Conservation (phyloP, 2,329 filamentous ascomycete species). For the Hypoxylon sp. region DNA sequence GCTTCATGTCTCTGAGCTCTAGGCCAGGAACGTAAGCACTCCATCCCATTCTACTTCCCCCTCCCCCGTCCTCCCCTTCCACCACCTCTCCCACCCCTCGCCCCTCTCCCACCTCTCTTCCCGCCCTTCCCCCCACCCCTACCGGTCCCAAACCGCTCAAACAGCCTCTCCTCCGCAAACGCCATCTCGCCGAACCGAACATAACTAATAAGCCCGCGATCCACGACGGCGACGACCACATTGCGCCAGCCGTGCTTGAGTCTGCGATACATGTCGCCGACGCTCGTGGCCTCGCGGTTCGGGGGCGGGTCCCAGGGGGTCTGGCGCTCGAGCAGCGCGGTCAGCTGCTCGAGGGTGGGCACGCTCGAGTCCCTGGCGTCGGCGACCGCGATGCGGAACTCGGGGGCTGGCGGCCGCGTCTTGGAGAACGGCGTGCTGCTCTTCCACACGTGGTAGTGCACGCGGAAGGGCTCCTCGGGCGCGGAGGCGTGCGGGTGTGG, state of each 20-base stretch:
- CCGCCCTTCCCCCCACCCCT: conserved; percentile 40
- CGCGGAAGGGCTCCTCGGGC: conserved; percentile 66
- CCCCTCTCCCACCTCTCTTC: conserved; percentile 37
- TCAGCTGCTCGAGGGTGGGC: conserved; percentile 77
- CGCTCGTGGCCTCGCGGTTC: conserved; percentile 53
- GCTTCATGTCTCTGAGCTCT: too few relatives aligned
- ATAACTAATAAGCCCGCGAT: conserved; percentile 90
- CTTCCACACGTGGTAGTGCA: conserved; percentile 87
- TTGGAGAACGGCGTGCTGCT: conserved; percentile 76
- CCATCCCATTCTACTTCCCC: too few relatives aligned
- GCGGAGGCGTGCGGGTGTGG: conserved; percentile 39
- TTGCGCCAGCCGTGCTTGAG: conserved; percentile 86
- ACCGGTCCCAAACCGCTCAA: conserved; percentile 61
- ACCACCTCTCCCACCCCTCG: conserved; percentile 34
- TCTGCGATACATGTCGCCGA: conserved; percentile 69
- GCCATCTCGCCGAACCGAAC: conserved; percentile 80
- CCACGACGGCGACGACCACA: conserved; percentile 86
- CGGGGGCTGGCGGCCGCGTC: conserved; percentile 76
- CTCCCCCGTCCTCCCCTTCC: conserved; percentile 34
- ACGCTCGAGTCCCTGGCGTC: conserved; percentile 76
- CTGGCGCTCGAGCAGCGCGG: conserved; percentile 71
- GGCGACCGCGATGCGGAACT: conserved; percentile 85
- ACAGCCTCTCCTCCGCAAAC: conserved; percentile 79
- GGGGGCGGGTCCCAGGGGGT: conserved; percentile 73
- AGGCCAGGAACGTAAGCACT: too few relatives aligned